Evolutionary conservation across 257 asterid species (phyloP).

Genomic region (Scutellaria barbata): DNA sequence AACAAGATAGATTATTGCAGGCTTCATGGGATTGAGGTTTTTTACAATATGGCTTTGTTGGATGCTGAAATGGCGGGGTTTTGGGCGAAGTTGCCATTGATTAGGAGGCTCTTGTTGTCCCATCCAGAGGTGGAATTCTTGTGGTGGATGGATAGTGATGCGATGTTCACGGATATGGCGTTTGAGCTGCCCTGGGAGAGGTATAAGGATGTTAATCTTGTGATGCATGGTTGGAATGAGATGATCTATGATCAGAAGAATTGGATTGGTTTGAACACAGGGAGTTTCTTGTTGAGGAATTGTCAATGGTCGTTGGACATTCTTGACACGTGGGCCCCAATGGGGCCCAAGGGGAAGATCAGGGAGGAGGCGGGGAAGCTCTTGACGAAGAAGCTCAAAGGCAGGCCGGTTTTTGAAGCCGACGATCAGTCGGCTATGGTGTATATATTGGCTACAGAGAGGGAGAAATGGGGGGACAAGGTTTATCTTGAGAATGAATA

Average conservation of each 20-base stretch:
- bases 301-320: constrained; percentile 62
- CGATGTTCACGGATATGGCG: constrained; percentile 60
- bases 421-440: constrained; percentile 71
- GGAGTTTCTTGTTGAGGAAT: constrained; percentile 58
- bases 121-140: constrained; percentile 63
- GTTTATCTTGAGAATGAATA: constrained; percentile 53
- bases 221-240: constrained; percentile 59
- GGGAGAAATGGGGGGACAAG: constrained; percentile 62
- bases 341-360: constrained; percentile 60
- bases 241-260: constrained; percentile 53
- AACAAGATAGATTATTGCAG: constrained; percentile 62
- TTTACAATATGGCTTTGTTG: constrained; percentile 54
- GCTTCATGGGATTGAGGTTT: constrained; percentile 54
- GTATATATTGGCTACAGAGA: constrained; percentile 52
- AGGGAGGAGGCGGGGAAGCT: constrained; percentile 54
- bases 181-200: constrained; percentile 64
- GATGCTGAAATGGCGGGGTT: constrained; percentile 67
- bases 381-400: constrained; percentile 49
- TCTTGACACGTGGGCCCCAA: constrained; percentile 57
- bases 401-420: constrained; percentile 58
- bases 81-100: constrained; percentile 57
- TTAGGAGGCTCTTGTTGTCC: constrained; percentile 50
- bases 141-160: constrained; percentile 76
- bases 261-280: constrained; percentile 63
- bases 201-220: constrained; percentile 52